Conservation (phyloP, 352 stramenopile genomes). For the Globisporangium mamillatum region DNA sequence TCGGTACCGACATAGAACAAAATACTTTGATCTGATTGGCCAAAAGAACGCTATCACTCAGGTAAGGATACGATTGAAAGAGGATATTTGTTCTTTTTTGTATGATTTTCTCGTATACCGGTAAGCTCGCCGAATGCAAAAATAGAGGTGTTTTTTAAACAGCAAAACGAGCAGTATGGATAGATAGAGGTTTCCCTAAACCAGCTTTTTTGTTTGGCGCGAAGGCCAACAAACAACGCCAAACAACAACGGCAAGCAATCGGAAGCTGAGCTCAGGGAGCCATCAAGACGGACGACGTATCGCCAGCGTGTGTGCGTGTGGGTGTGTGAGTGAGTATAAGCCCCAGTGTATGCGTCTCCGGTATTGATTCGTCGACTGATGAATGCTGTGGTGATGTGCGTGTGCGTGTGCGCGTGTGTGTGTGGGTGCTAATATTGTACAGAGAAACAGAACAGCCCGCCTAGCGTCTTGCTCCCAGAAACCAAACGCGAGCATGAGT, state of each 20-base stretch:
- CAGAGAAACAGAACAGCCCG: background rate
- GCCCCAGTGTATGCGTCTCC: background rate
- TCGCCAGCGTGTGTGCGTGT: background rate
- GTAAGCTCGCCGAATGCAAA: background rate
- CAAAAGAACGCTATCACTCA: background rate
- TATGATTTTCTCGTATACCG: background rate
- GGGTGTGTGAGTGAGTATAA: background rate
- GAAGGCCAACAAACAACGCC: background rate
- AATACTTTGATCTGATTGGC: background rate
- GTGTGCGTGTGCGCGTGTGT: background rate
- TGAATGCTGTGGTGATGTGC: background rate
- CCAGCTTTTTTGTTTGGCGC: background rate
- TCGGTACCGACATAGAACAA: background rate
- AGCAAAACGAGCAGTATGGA: background rate
- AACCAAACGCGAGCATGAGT: conserved; percentile 15
- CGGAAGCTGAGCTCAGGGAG: background rate
- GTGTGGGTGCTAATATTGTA: background rate
- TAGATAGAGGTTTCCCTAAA: background rate
- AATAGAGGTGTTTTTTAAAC: background rate
- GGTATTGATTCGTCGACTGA: background rate
- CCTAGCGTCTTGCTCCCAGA: background rate
- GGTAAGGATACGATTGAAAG: too few species aligned
- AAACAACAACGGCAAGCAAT: background rate
- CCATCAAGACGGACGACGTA: background rate
- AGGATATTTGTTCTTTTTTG: background rate